Conservation (phyloP, 805 yeast genomes). For the Saturnispora bothae region DNA sequence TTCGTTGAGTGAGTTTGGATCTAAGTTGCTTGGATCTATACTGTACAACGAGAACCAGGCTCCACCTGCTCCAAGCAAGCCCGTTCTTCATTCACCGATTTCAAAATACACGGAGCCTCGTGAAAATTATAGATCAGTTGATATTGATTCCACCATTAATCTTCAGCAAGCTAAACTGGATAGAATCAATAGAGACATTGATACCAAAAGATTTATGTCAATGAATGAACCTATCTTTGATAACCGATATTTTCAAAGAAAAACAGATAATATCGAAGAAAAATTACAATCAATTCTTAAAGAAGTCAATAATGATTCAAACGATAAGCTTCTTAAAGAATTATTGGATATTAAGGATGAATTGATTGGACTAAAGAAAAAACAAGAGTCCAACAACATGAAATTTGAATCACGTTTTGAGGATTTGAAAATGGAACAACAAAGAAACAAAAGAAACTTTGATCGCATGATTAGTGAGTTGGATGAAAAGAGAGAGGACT, state of each 20-base stretch:
- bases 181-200: conserved; percentile 10
- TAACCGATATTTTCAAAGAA: conserved; percentile 8
- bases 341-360: conserved; percentile 18
- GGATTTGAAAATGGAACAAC: conserved; percentile 44
- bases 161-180: conserved; percentile 7
- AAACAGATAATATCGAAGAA: conserved; percentile 10
- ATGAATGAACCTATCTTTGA: conserved; percentile 6
- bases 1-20: conserved; percentile 22
- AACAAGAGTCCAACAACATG: conserved; percentile 44
- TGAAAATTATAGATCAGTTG: background rate
- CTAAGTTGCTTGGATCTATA: conserved; percentile 20
- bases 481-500: conserved; percentile 19
- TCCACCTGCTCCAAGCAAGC: too few relatives aligned
- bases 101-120: background rate
- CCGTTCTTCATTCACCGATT: background rate
- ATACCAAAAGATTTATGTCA: conserved; percentile 1
- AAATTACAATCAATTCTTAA: conserved; percentile 13
- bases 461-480: conserved; percentile 18
- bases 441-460: conserved; percentile 18
- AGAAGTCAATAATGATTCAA: conserved; percentile 14
- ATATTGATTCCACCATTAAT: conserved; percentile 1
- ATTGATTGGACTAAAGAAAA: conserved; percentile 15
- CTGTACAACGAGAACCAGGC: conserved; percentile 24
- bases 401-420: conserved; percentile 59
- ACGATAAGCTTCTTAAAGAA: conserved; percentile 14